Base-by-base conservation (phyloP, 805 yeast species). In the Sungouiozyma ichnusensis region DNA sequence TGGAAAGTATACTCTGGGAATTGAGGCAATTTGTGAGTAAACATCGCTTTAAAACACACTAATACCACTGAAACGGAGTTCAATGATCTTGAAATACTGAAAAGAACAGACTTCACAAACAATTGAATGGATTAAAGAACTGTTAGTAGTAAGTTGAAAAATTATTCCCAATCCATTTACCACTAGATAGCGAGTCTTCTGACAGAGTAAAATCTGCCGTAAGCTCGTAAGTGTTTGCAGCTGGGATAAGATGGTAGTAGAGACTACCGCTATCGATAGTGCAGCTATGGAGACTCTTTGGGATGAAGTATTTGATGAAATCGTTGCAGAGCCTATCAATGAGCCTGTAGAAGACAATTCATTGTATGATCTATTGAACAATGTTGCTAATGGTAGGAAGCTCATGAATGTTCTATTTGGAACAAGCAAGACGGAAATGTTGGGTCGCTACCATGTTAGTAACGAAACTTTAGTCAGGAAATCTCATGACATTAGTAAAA, bases 1-100 rank as follows among this genome's bases (percentile, higher is more conserved):
- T 60, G 54, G 3, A 76, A 60, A 7, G 46, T 48, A 39, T 48
- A 50, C 4, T 64, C 55, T 7, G 65, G 65, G 50, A 68, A 76
- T 55, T 74, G 81, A 5, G 81, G 81, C 31, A 72, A 58, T 15
- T 40, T 42, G 9, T 53, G 43, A 14, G 34, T 17, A 17, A 46
- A 16, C 47, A 46, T 46, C n/a, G n/a, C n/a, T n/a, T n/a, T n/a
- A n/a, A n/a, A n/a, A n/a, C n/a, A n/a, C n/a, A n/a, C n/a, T n/a
- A n/a, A n/a, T n/a, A n/a, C n/a, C n/a, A n/a, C n/a, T n/a, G n/a
- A n/a, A n/a, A n/a, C n/a, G n/a, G n/a, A n/a, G n/a, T n/a, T n/a
- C n/a, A n/a, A n/a, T n/a, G n/a, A n/a, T n/a, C n/a, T n/a, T n/a
- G n/a, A n/a, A n/a, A n/a, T n/a, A n/a, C n/a, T n/a, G n/a, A n/a